Evolutionary conservation across 768 basidiomycete genomes (phyloP).

Genomic region (Russula olivacea): DNA sequence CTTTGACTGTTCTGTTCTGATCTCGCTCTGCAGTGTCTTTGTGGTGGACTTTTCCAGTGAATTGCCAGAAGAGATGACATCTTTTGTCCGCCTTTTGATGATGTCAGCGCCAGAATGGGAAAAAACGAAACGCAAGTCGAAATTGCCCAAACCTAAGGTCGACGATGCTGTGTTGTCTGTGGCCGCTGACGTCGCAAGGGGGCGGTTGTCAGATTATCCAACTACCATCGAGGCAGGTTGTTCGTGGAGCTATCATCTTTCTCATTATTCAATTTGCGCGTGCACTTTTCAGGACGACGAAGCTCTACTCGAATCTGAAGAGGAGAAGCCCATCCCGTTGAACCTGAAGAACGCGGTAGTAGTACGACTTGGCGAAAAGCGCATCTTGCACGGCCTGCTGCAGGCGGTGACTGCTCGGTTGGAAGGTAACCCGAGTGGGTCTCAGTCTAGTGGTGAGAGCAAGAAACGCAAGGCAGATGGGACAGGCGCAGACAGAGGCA

Average conservation of each 20-base stretch:
- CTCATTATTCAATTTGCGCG: not conserved
- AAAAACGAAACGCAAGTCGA: conserved; percentile 53
- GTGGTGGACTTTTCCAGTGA: conserved; percentile 47
- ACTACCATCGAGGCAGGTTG: conserved; percentile 52
- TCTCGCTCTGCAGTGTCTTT: conserved; percentile 42
- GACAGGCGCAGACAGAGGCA: not conserved
- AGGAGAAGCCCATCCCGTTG: conserved; percentile 29
- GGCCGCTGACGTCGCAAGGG: conserved; percentile 43
- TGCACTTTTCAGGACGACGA: conserved; percentile 44
- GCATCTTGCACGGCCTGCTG: conserved; percentile 41
- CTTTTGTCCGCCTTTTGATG: conserved; percentile 59
- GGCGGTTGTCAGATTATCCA: conserved; percentile 50
- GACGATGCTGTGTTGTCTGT: conserved; percentile 46
- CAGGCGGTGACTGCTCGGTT: not conserved
- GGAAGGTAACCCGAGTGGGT: not conserved
- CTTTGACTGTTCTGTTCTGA: not conserved
- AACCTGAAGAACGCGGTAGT: conserved; percentile 58
- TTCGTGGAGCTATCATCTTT: not conserved
- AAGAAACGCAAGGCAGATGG: conserved; percentile 16
- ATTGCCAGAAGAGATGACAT: conserved; percentile 52
- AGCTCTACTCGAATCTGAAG: conserved; percentile 32
- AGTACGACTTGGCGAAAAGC: conserved; percentile 78
- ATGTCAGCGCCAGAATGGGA: conserved; percentile 54
- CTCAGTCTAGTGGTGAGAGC: not conserved
- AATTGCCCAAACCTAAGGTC: conserved; percentile 66